Percentiles rank a stretch among this genome's conserved stretches.
Conservation (phyloP, 2,329 filamentous ascomycete genomes). For the Alternaria dauci region DNA sequence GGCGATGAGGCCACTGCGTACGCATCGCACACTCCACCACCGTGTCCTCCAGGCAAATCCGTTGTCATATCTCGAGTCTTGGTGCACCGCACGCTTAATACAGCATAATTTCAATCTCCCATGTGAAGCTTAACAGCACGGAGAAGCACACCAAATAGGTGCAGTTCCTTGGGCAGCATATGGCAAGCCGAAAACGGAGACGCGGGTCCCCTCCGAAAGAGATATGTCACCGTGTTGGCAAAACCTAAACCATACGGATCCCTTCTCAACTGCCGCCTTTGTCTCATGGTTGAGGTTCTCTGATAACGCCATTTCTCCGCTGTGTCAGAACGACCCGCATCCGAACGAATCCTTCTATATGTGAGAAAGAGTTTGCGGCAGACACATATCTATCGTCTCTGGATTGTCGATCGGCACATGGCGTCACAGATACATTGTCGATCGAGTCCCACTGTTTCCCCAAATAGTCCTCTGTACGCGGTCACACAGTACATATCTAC, state of each 20-base stretch:
- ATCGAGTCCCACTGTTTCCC: not conserved
- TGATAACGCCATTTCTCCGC: not conserved
- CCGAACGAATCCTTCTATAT: not conserved
- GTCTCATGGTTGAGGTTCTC: not conserved
- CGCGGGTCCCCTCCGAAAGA: not conserved
- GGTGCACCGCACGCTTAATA: not conserved
- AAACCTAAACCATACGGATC: not conserved
- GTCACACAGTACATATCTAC: slow-evolving; percentile 4
- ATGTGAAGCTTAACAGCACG: not conserved
- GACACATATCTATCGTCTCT: slow-evolving; percentile 16
- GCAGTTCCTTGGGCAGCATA: not conserved
- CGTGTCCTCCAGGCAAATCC: not conserved
- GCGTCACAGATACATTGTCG: slow-evolving; percentile 9
- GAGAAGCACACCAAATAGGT: not conserved
- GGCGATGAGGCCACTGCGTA: not conserved
- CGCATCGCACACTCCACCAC: not conserved
- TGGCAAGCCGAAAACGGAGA: not conserved
- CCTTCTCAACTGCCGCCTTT: slow-evolving; percentile 9
- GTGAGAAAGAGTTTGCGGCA: slow-evolving; percentile 6
- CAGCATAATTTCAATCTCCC: not conserved
- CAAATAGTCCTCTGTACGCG: not conserved
- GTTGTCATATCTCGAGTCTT: not conserved
- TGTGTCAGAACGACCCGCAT: not conserved
- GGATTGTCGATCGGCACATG: slow-evolving; percentile 9
- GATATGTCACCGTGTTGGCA: slow-evolving; percentile 3